phyloP scores from a whole-genome alignment of 352 stramenopile species.

The Phytophthora aleatoria region DNA sequence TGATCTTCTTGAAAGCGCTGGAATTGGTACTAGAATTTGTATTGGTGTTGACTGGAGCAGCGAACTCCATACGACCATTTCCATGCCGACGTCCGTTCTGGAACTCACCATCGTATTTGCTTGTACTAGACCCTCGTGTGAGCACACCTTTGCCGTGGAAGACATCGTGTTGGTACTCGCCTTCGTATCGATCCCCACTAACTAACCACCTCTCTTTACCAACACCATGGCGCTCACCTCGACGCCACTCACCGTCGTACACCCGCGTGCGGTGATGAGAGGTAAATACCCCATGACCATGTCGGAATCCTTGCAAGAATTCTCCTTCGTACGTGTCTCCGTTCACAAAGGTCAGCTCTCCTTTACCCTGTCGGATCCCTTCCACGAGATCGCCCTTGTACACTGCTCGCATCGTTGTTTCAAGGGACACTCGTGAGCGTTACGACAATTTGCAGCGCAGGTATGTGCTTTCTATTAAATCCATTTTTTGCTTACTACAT shows the following conservation, averaged over 20 bases:
- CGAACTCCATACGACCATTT: constrained; percentile 68
- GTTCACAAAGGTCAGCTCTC: constrained; percentile 63
- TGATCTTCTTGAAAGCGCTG: constrained; percentile 22
- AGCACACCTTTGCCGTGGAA: constrained; percentile 67
- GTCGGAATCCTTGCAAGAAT: constrained; percentile 64
- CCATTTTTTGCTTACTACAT: background rate
- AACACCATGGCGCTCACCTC: constrained; percentile 53
- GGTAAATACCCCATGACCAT: constrained; percentile 61
- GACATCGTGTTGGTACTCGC: constrained; percentile 56
- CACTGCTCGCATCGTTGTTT: constrained; percentile 46
- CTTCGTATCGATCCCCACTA: constrained; percentile 67
- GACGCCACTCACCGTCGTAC: constrained; percentile 69
- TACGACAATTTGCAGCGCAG: background rate
- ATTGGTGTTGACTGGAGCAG: background rate
- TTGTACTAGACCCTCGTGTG: constrained; percentile 39
- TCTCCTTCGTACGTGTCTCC: constrained; percentile 69
- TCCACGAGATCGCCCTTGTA: constrained; percentile 63
- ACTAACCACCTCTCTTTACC: constrained; percentile 64
- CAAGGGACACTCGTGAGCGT: constrained; percentile 21
- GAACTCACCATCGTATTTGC: constrained; percentile 72
- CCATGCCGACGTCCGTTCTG: constrained; percentile 55
- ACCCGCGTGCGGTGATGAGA: constrained; percentile 49
- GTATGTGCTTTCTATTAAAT: too few relatives aligned
- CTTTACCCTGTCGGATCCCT: constrained; percentile 57
- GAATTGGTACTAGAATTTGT: background rate